Evolutionary conservation across 345 rosid species (phyloP).

Genomic region (Angophora floribunda): DNA sequence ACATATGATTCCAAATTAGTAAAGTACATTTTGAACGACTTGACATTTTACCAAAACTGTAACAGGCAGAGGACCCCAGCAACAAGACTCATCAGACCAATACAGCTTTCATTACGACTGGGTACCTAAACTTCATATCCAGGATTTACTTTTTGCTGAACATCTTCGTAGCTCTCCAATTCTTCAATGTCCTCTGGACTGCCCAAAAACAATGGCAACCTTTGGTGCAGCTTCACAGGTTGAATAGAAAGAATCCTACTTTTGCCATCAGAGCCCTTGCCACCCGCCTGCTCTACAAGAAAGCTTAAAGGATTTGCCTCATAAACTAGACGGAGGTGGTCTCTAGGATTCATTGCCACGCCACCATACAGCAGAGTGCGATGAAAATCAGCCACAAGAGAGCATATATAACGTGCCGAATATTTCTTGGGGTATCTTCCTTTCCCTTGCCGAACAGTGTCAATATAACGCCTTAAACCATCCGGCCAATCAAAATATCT

Average conservation of each 20-base stretch:
- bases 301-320: slow-evolving; percentile 92
- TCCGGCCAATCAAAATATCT: slow-evolving; percentile 94
- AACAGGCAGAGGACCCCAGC: not conserved
- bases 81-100: not conserved
- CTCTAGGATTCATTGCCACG: slow-evolving; percentile 90
- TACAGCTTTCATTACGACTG: not conserved
- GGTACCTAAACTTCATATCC: slow-evolving; percentile 71
- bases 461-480: slow-evolving; percentile 74
- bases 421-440: slow-evolving; percentile 84
- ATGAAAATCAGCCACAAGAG: slow-evolving; percentile 89
- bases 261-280: slow-evolving; percentile 81
- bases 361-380: slow-evolving; percentile 87
- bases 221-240: slow-evolving; percentile 81
- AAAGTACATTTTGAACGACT: not conserved
- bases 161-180: slow-evolving; percentile 71
- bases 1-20: not conserved
- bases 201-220: slow-evolving; percentile 83
- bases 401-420: slow-evolving; percentile 90
- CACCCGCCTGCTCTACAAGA: slow-evolving; percentile 86
- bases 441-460: slow-evolving; percentile 81
- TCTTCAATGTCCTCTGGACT: slow-evolving; percentile 72
- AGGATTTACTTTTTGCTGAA: slow-evolving; percentile 90
- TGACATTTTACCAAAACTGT: not conserved
- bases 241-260: slow-evolving; percentile 68
- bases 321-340: slow-evolving; percentile 84